Base-by-base conservation (phyloP, 129 eudicot species). In the Sambucus nigra region DNA sequence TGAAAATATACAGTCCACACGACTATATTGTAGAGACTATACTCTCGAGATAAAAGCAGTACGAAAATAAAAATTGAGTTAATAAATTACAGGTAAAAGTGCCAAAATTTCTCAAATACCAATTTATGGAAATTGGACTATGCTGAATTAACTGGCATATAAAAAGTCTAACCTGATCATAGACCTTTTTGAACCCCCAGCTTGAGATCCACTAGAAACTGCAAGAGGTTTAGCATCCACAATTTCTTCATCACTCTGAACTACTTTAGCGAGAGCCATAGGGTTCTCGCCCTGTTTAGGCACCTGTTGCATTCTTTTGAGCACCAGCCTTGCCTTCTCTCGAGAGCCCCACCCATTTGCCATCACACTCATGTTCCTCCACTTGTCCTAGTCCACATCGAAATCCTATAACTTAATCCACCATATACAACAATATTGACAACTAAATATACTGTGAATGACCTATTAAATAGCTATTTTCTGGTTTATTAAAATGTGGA, bases 311-410 rank as follows among this genome's bases (percentile, higher is more conserved):
- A 73, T 75, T 54, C 88, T 81, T 65, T 79, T 91, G 25, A 79
- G 81, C 21, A 88, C 83, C 55, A 85, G 55, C 82, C 86, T 76
- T n/a, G 83, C 84, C 75, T 85, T 85, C 77, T 81, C 95, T 38
- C 95, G 59, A 7, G 95, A 85, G 21, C 98, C 95, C 80, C 82
- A 81, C 59, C 95, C 97, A 69, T 86, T 91, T 29, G 95, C 82
- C 93, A 91, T 85, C 31, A 91, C 98, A 67, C 98, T 84, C 95
- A 91, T 81, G 83, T 91, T 91, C 82, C 98, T 79, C 98, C 98
- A 91, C 72, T 91, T 91, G 74, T 91, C 95, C 95, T 81, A 40
- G 59, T 53, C 25, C 25, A 78, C 39, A 64, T 27, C 2, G 25
- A 44, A 60, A 42, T n/a, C n/a, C n/a, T n/a, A n/a, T n/a, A n/a